Base-by-base conservation (phyloP, 495 filamentous ascomycete species). In the Tetracladium marchalianum region DNA sequence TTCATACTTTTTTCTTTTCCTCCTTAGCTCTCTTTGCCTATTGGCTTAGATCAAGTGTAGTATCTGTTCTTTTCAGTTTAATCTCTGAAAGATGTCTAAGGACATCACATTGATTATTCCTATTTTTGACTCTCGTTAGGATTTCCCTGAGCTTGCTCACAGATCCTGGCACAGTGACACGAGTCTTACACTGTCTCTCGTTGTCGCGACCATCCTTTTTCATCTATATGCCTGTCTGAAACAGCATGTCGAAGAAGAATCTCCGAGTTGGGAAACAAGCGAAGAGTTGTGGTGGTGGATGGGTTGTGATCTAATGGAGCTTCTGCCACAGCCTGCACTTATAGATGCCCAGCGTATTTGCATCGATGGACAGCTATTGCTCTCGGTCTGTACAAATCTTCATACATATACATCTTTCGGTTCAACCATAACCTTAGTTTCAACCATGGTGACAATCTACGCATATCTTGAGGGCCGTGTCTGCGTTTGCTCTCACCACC, bases 31-130 rank as follows among this genome's bases (percentile, higher is more conserved):
- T 43, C 46, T 57, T 36, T 36, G 12, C 15, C 15, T 16, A n/a
- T 16, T 36, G 80, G 80, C 80, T 84, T 83, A 92, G 86, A 90
- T 92, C 87, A 90, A 90, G 87, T 92, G 85, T 92, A 90, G 86
- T 92, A 94, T 92, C 87, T 93, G 87, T 93, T 93, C 87, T 93
- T 90, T 89, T 89, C 83, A 90, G 84, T 90, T 87, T 90, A 88
- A 90, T 78, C 71, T 76, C 75, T 79, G 73, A 75, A 76, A 77
- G 63, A 66, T 59, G 57, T 62, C 80, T 77, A 82, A 67, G 71
- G 78, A 72, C 71, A 70, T 75, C 74, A 83, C 76, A 77, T 73
- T 81, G 80, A 86, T 89, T 89, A 86, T 77, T 76, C 80, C 75
- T 72, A 86, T 89, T 86, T 87, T 86, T 72, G 73, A 54, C 65